Conservation (phyloP, 2,329 filamentous ascomycete species). For the Ophiostoma ulmi region DNA sequence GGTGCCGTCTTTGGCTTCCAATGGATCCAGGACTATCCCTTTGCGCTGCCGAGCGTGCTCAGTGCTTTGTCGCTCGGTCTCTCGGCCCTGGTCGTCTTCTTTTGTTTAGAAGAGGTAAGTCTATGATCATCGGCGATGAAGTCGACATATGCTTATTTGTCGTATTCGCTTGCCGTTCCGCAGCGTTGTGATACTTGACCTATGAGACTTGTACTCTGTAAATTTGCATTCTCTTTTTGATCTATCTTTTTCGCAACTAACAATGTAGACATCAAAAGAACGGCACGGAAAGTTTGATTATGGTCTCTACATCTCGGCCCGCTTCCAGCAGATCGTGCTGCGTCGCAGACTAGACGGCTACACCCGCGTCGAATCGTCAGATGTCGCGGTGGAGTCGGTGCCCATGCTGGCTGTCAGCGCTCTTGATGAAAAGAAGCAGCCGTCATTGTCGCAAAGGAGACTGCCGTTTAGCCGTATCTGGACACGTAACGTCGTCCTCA, state of each 20-base stretch:
- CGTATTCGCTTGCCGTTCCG: not conserved
- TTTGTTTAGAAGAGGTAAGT: slow-evolving; percentile 61
- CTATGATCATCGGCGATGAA: not conserved
- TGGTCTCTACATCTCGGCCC: slow-evolving; percentile 36
- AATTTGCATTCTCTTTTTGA: not conserved
- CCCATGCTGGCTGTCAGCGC: slow-evolving; percentile 1
- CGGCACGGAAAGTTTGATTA: slow-evolving; percentile 44
- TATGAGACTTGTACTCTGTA: not conserved
- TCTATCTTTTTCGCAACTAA: not conserved
- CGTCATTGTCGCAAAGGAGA: not conserved
- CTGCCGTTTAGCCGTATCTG: slow-evolving; percentile 42
- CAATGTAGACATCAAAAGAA: slow-evolving; percentile 41
- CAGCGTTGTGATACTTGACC: not conserved
- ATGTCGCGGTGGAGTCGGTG: slow-evolving; percentile 1
- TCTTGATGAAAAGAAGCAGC: not conserved
- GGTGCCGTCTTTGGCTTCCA: slow-evolving; percentile 53
- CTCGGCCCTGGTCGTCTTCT: slow-evolving; percentile 51
- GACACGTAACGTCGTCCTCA: slow-evolving; percentile 47
- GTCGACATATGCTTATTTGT: not conserved
- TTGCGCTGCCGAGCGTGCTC: slow-evolving; percentile 63
- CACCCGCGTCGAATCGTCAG: slow-evolving; percentile 3
- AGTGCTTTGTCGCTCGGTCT: slow-evolving; percentile 47
- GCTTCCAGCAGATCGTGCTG: slow-evolving; percentile 5
- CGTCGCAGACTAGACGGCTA: slow-evolving; percentile 8
- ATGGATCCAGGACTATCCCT: slow-evolving; percentile 63